A percentile compares a stretch with the other conserved stretches of the same genome.
Evolutionary conservation across 129 eudicot species (phyloP).

Genomic region (Rutidosis leptorrhynchoides): DNA sequence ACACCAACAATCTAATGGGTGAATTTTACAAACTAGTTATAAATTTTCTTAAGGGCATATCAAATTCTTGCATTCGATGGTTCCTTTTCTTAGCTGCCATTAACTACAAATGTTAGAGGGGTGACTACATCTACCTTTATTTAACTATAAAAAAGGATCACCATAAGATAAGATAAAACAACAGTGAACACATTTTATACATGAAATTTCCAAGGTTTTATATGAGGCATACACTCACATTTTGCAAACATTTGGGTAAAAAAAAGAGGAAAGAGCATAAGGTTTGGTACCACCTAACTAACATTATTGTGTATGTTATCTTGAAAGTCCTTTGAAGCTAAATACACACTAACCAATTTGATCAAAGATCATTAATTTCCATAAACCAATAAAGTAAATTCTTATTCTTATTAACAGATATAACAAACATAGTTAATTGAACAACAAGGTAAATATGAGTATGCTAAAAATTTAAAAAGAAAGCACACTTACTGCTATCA

Average conservation of each 20-base stretch:
- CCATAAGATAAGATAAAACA: neutral
- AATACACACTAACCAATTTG: slow-evolving; percentile 4
- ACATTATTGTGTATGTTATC: neutral
- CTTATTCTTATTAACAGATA: slow-evolving; percentile 19
- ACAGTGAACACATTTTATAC: neutral
- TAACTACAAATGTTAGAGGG: neutral
- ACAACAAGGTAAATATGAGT: neutral
- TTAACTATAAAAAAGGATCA: neutral
- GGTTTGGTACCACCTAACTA: slow-evolving; percentile 12
- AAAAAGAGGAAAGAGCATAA: slow-evolving; percentile 11
- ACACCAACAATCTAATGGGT: too few species aligned
- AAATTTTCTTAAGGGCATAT: neutral
- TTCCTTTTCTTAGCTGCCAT: neutral
- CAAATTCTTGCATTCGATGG: neutral
- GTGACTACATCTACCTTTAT: neutral
- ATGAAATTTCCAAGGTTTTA: neutral
- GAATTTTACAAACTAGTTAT: neutral
- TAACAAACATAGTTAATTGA: neutral
- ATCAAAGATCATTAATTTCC: slow-evolving; percentile 18
- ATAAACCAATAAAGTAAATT: slow-evolving; percentile 17
- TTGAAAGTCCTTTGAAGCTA: neutral
- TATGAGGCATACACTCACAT: neutral
- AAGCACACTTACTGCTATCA: slow-evolving; percentile 59
- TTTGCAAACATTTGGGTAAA: slow-evolving; percentile 9
- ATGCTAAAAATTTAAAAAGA: neutral